Conservation (phyloP, 257 asterid genomes). For the Scutellaria baicalensis region DNA sequence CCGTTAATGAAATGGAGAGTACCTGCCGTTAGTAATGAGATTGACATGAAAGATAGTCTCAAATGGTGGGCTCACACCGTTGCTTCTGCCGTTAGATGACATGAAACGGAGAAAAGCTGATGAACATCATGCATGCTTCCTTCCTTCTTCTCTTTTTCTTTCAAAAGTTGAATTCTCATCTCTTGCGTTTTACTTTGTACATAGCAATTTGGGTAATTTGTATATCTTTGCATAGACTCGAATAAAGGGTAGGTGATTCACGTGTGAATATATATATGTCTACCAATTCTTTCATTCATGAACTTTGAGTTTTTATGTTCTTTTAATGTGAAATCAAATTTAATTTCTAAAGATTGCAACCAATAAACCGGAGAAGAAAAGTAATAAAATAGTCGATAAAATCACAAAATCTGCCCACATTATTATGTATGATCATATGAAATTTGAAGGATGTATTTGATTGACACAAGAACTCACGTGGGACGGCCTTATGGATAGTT, state of each 20-base stretch:
- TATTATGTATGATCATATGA: too few relatives aligned
- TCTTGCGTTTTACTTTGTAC: neutral
- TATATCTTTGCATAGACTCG: neutral
- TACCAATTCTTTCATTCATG: neutral
- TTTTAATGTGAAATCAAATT: too few relatives aligned
- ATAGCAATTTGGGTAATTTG: neutral
- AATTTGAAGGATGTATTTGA: too few relatives aligned
- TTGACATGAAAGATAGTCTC: slow-evolving; percentile 54
- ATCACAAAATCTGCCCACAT: too few relatives aligned
- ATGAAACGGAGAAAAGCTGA: neutral
- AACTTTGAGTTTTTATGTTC: too few relatives aligned
- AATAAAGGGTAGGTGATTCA: neutral
- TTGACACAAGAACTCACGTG: too few relatives aligned
- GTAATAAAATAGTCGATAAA: too few relatives aligned
- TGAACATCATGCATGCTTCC: neutral
- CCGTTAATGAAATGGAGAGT: slow-evolving; percentile 41
- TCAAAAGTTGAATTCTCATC: neutral
- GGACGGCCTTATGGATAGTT: too few relatives aligned
- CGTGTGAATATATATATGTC: neutral
- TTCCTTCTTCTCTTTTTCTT: neutral
- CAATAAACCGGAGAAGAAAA: too few relatives aligned
- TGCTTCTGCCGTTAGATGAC: slow-evolving; percentile 66
- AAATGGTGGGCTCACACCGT: slow-evolving; percentile 76
- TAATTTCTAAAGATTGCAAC: too few relatives aligned
- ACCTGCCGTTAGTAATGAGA: slow-evolving; percentile 31